Base-by-base conservation (phyloP, 805 yeast species). In the Barnettozyma populi region DNA sequence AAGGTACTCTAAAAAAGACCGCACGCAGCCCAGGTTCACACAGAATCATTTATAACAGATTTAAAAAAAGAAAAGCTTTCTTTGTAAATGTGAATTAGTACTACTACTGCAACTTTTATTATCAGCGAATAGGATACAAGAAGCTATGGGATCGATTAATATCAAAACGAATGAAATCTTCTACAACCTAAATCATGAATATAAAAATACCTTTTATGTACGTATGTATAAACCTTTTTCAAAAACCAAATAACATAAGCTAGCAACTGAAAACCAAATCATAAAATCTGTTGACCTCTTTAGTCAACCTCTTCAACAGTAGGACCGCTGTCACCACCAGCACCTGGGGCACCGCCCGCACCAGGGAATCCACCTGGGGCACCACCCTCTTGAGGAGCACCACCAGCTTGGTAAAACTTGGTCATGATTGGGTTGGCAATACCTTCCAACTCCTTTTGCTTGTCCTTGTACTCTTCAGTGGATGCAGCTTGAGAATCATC, bases 391-490 rank as follows among this genome's bases (percentile, higher is more conserved):
- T 78, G 86, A 62, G 85, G 85, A 69, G 88, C 96, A 75, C 95
- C 96, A 56, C 70, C 72, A 60, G 83, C 90, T 73, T 86, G 92
- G 84, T 92, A 92, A 80, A 94, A 87, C 81, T 90, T 89, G 69
- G 90, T 79, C 86, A 90, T 85, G 76, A 90, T 88, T 73, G 97
- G 97, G 84, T 90, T 90, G 62, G 96, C 95, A 74, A 86, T 78
- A 62, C 83, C 89, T 79, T 92, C 97, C 69, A 90, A 86, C 73
- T 90, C 97, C 86, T 92, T 92, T 78, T 90, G 95, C 78, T 82
- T 85, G 75, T 86, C 96, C 65, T 82, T 79, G 74, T 73, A 90
- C 80, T 90, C 98, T 67, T 92, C 97, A 62, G 86, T 80, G 54
- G 96, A 74, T 62, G 95, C 97, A 61, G 96, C 82, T 69, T 84